Base-by-base conservation (phyloP, 2,329 filamentous ascomycete species). In the Macroventuria anomochaeta region DNA sequence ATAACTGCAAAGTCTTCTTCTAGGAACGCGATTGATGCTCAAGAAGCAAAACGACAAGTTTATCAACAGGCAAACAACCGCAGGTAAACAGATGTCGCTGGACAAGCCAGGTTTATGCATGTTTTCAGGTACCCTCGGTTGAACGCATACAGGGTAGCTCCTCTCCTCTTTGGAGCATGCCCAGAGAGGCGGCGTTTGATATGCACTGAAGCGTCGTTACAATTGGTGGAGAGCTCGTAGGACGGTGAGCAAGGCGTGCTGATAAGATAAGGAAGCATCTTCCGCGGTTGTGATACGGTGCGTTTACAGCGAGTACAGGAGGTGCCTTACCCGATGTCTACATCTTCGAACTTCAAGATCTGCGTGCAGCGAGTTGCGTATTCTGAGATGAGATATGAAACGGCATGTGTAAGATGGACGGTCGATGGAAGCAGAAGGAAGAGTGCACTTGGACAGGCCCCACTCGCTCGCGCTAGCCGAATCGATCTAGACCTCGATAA, bases 141-240 rank as follows among this genome's bases (percentile, higher is more conserved):
- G 41, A 23, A 20, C 41, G 25, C 23, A 26, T 36, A 7, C 32
- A 25, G 10, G 32, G 28, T 17, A 46, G 42, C 43, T 57, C 36
- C 20, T 42, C 41, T 50, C 53, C 37, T 48, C 34, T 31, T 44
- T 36, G 8, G 36, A 47, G 40, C 23, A 51, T 42, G 62, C 61
- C 64, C 43, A 66, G 61, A 46, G 23, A 53, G 41, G 46, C 57
- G 63, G 67, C 62, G 58, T 57, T 41, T 58, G 58, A 61, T 64
- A 55, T 56, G 57, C 55, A 65, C 53, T 17, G 31, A 48, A 44
- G 46, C 39, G 13, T 34, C 25, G 41, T 49, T 41, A n/a, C 15
- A 50, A 56, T 59, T 65, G 52, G 59, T 50, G 8, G 38, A 39
- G n/a, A 29, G 32, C 20, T 25, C n/a, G n/a, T n/a, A n/a, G 8